Evolutionary conservation across 2,329 filamentous ascomycete genomes (phyloP).

Genomic region (Aurifilum marmelostoma): DNA sequence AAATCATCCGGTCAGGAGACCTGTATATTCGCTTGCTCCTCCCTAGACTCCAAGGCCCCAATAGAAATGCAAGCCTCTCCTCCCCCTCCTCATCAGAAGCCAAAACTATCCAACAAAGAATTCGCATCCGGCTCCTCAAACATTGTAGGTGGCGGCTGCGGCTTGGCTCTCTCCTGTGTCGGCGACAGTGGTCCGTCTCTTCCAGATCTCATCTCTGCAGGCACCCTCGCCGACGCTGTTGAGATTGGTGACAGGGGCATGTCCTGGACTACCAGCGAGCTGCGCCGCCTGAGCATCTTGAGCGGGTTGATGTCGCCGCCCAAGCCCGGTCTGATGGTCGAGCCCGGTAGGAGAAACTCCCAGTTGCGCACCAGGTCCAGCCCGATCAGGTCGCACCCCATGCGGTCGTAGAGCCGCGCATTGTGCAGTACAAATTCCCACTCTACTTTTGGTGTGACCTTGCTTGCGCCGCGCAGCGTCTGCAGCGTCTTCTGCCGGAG

Average conservation of each 20-base stretch:
- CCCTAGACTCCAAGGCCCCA: not conserved
- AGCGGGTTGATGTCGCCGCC: slow-evolving; percentile 63
- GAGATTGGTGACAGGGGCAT: slow-evolving; percentile 51
- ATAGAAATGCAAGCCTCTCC: not conserved
- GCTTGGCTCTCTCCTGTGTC: slow-evolving; percentile 45
- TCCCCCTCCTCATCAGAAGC: slow-evolving; percentile 60
- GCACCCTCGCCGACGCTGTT: slow-evolving; percentile 39
- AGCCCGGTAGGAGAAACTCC: slow-evolving; percentile 69
- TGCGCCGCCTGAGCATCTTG: slow-evolving; percentile 70
- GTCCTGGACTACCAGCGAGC: slow-evolving; percentile 81
- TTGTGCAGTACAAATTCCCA: slow-evolving; percentile 91
- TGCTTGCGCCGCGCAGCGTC: slow-evolving; percentile 82
- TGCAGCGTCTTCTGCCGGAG: slow-evolving; percentile 80
- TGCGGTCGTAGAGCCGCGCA: slow-evolving; percentile 80
- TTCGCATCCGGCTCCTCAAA: slow-evolving; percentile 93
- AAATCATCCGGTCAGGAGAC: not conserved
- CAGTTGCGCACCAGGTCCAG: slow-evolving; percentile 82
- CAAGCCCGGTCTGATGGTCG: slow-evolving; percentile 39
- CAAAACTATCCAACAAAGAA: slow-evolving; percentile 89
- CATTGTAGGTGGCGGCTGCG: slow-evolving; percentile 68
- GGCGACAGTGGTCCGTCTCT: slow-evolving; percentile 49
- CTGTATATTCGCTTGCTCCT: not conserved
- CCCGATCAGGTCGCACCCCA: slow-evolving; percentile 91
- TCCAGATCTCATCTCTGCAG: slow-evolving; percentile 47
- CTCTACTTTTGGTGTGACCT: slow-evolving; percentile 76